A percentile compares a stretch with the other conserved stretches of the same genome.
Conservation (phyloP, 306 rosid genomes). For the Prunus mira region DNA sequence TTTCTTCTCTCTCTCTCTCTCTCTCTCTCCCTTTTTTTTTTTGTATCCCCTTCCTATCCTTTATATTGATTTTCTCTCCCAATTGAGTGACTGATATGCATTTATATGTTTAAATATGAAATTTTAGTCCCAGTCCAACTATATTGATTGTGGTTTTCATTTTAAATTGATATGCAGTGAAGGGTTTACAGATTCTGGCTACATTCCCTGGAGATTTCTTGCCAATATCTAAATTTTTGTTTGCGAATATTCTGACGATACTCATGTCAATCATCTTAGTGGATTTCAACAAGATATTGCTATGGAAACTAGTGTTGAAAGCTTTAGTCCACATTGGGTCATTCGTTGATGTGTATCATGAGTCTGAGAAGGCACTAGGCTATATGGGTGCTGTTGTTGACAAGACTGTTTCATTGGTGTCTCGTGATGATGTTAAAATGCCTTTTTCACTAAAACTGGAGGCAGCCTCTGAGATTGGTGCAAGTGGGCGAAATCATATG, state of each 20-base stretch:
- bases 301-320: conserved; percentile 74
- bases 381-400: conserved; percentile 56
- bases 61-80: background rate
- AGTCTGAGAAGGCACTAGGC: conserved; percentile 60
- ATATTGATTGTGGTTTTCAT: conserved; percentile 18
- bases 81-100: background rate
- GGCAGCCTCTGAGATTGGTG: conserved; percentile 66
- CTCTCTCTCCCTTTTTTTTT: background rate
- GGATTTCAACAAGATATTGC: conserved; percentile 40
- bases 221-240: conserved; percentile 46
- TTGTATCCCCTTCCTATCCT: background rate
- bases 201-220: conserved; percentile 65
- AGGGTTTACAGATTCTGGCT: conserved; percentile 77
- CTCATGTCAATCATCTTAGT: conserved; percentile 64
- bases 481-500: conserved; percentile 64
- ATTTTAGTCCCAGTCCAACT: conserved; percentile 4
- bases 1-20: no score
- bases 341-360: conserved; percentile 44
- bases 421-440: conserved; percentile 44
- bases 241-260: conserved; percentile 57
- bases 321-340: conserved; percentile 71
- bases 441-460: conserved; percentile 70
- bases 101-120: background rate
- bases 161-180: conserved; percentile 54
- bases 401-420: conserved; percentile 49